A percentile compares a stretch with the other conserved stretches of the same genome.
These are phyloP conservation scores for Boletus pseudo-olivaceus DNA, from an alignment of 768 basidiomycete genomes.

Conservation along the genomic window DNA sequence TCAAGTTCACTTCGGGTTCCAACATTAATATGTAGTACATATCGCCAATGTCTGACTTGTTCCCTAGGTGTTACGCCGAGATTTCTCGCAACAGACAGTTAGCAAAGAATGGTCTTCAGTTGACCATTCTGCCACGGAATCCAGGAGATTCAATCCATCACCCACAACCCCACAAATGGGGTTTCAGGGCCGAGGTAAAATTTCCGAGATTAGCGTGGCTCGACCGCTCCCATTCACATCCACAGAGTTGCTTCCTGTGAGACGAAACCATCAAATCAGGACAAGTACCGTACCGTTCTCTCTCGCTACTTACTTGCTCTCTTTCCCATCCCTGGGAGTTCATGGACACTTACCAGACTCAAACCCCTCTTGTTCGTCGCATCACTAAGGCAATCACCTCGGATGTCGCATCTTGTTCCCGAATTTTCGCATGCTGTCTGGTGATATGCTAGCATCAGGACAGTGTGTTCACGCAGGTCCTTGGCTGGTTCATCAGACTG, in stretches of 20 bases:
- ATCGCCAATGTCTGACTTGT: not conserved
- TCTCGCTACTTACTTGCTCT: not conserved
- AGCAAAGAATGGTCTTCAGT: not conserved
- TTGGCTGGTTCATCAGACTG: not conserved
- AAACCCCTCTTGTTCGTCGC: not conserved
- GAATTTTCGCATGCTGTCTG: not conserved
- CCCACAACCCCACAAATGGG: not conserved
- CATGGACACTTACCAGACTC: not conserved
- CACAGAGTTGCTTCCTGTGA: conserved; percentile 6
- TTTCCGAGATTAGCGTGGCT: not conserved
- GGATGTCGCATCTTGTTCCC: not conserved
- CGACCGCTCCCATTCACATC: not conserved
- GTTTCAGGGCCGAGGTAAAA: not conserved
- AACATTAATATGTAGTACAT: no score
- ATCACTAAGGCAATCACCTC: not conserved
- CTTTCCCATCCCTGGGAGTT: conserved; percentile 11
- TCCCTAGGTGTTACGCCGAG: not conserved
- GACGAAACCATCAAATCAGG: conserved; percentile 7
- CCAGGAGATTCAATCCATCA: not conserved
- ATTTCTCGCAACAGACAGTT: not conserved
- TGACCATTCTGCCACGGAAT: not conserved
- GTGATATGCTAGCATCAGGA: not conserved
- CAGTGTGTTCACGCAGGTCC: not conserved
- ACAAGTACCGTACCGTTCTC: not conserved
- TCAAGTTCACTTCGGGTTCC: no score